These are phyloP conservation scores for Linum trigynum DNA, from an alignment of 345 rosid genomes.

Conservation along the genomic window DNA sequence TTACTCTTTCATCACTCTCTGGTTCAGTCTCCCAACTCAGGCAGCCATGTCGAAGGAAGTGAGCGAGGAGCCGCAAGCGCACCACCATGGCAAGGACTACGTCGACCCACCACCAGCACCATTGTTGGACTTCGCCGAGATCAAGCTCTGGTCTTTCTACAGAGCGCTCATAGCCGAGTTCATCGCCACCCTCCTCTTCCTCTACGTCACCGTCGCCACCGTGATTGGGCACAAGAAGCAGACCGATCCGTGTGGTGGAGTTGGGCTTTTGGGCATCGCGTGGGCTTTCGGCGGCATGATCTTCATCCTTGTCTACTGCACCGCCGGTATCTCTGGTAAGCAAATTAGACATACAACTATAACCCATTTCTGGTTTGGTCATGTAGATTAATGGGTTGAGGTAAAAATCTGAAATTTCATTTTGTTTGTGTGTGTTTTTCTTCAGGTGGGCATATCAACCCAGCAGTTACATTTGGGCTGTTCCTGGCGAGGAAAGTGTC, in stretches of 20 bases:
- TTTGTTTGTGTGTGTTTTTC: not conserved
- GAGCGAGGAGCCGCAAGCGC: constrained; percentile 1
- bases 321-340: not conserved
- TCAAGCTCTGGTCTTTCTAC: constrained; percentile 8
- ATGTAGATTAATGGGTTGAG: not conserved
- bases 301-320: not conserved
- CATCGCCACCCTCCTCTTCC: constrained; percentile 2
- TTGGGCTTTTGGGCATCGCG: constrained; percentile 4
- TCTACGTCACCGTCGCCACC: constrained; percentile 1
- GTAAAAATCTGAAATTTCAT: not conserved
- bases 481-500: not conserved
- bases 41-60: not conserved
- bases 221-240: constrained; percentile 4
- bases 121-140: not conserved
- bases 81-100: constrained; percentile 6
- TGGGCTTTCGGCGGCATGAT: constrained; percentile 7
- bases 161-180: constrained; percentile 6
- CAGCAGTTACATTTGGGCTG: not conserved
- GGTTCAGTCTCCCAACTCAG: too few relatives aligned
- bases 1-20: too few relatives aligned
- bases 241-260: not conserved
- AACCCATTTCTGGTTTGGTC: not conserved
- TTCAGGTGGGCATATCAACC: not conserved
- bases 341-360: not conserved
- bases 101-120: constrained; percentile 4